A percentile compares a stretch with the other conserved stretches of the same genome.
These are phyloP conservation scores for Aspergillus conjunctus DNA, from an alignment of 495 filamentous ascomycete species.

Conservation along the genomic window DNA sequence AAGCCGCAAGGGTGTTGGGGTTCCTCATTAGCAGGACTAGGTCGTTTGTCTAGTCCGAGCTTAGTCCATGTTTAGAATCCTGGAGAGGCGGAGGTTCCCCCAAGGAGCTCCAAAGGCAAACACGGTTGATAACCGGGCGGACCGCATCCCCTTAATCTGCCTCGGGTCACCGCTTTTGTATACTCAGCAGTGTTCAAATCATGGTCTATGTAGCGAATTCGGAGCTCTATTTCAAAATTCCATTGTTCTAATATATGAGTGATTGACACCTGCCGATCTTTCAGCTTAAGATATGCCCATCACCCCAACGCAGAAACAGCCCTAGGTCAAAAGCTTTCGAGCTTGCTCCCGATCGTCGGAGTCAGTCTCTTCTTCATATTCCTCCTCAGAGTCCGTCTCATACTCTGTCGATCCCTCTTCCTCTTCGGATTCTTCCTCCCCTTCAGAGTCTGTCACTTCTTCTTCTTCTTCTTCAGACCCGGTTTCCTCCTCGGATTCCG, in stretches of 20 bases:
- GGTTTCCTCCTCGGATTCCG: slow-evolving; percentile 50
- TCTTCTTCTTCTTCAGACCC: slow-evolving; percentile 56
- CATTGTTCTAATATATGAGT: slow-evolving; percentile 9
- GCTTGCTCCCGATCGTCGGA: slow-evolving; percentile 24
- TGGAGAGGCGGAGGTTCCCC: background rate
- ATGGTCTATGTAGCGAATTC: background rate
- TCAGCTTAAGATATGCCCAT: background rate
- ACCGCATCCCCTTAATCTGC: slow-evolving; percentile 19
- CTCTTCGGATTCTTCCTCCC: slow-evolving; percentile 52
- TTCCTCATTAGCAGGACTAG: background rate
- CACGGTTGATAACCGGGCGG: background rate
- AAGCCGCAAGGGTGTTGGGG: background rate
- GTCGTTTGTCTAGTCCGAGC: slow-evolving; percentile 1
- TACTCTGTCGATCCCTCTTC: slow-evolving; percentile 45
- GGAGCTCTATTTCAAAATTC: background rate
- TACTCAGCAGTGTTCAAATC: background rate
- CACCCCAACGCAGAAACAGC: background rate
- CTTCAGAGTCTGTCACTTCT: slow-evolving; percentile 45
- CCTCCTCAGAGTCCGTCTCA: slow-evolving; percentile 20
- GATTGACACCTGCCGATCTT: background rate
- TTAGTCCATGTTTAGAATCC: slow-evolving; percentile 12
- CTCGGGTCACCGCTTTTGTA: slow-evolving; percentile 14
- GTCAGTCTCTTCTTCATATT: slow-evolving; percentile 26
- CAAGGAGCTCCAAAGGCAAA: background rate
- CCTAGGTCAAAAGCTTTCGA: slow-evolving; percentile 19